Evolutionary conservation across 768 basidiomycete species (phyloP).

Genomic region (Mycena belliarum): DNA sequence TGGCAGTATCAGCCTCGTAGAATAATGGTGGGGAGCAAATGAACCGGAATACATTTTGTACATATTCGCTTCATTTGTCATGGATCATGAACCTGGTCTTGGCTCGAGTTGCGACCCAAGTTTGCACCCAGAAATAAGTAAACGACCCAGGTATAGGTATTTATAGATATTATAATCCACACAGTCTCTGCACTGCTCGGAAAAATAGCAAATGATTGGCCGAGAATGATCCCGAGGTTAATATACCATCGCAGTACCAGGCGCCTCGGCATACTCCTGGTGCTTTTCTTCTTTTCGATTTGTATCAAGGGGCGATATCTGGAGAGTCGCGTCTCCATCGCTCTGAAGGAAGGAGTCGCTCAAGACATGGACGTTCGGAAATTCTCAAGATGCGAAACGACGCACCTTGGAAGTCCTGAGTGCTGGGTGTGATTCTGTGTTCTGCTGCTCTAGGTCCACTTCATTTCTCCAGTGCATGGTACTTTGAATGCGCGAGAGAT

Average conservation of each 20-base stretch:
- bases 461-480: conserved; percentile 6
- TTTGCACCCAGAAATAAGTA: no score
- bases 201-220: no score
- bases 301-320: not conserved
- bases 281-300: not conserved
- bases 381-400: no score
- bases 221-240: not conserved
- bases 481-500: conserved; percentile 37
- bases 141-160: no score
- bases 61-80: no score
- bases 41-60: no score
- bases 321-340: not conserved
- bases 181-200: no score
- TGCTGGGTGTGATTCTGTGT: not conserved
- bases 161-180: no score
- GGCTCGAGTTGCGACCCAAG: no score
- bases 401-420: not conserved
- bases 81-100: no score
- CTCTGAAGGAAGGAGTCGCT: not conserved
- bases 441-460: not conserved
- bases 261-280: not conserved
- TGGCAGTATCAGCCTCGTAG: no score
- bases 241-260: not conserved
- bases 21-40: no score
- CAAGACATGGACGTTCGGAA: not conserved